phyloP scores from a whole-genome alignment of 2,329 filamentous ascomycete genomes.

The Coniochaeta sp. region DNA sequence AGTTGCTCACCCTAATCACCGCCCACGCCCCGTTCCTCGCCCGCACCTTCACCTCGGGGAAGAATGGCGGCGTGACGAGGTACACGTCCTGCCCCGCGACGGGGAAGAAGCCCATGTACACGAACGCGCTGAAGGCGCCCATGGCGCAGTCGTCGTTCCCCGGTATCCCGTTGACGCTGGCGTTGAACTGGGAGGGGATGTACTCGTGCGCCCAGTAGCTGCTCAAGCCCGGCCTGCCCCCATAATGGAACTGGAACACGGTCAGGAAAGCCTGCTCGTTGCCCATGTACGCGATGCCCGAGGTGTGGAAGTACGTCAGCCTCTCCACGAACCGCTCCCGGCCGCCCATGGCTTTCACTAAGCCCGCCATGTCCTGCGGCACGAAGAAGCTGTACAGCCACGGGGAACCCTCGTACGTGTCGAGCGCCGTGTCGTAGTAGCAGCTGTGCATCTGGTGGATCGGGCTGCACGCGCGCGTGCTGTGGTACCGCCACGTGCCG shows the following conservation, averaged over 20 bases:
- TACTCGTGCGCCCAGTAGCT: constrained; percentile 53
- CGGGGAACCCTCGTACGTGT: constrained; percentile 35
- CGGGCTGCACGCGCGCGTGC: constrained; percentile 55
- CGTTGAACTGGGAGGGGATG: constrained; percentile 62
- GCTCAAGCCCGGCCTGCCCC: constrained; percentile 53
- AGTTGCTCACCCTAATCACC: constrained; percentile 49
- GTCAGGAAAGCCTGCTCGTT: constrained; percentile 51
- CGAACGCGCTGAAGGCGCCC: constrained; percentile 43
- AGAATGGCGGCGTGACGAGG: constrained; percentile 43
- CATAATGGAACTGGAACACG: constrained; percentile 57
- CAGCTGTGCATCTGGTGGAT: constrained; percentile 39
- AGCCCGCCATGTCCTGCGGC: constrained; percentile 35
- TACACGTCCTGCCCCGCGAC: constrained; percentile 48
- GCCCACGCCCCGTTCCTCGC: constrained; percentile 41
- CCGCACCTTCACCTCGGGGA: constrained; percentile 35
- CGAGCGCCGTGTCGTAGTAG: constrained; percentile 36
- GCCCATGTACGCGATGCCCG: constrained; percentile 63
- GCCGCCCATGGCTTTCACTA: constrained; percentile 55
- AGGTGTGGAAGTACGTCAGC: constrained; percentile 59
- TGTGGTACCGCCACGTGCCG: constrained; percentile 60
- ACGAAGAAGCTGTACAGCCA: constrained; percentile 56
- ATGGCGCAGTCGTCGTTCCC: constrained; percentile 51
- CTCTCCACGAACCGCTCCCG: constrained; percentile 49
- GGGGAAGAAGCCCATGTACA: constrained; percentile 46
- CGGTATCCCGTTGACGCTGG: constrained; percentile 48